Conservation (phyloP, 2,329 filamentous ascomycete genomes). For the Epichloe festucae region DNA sequence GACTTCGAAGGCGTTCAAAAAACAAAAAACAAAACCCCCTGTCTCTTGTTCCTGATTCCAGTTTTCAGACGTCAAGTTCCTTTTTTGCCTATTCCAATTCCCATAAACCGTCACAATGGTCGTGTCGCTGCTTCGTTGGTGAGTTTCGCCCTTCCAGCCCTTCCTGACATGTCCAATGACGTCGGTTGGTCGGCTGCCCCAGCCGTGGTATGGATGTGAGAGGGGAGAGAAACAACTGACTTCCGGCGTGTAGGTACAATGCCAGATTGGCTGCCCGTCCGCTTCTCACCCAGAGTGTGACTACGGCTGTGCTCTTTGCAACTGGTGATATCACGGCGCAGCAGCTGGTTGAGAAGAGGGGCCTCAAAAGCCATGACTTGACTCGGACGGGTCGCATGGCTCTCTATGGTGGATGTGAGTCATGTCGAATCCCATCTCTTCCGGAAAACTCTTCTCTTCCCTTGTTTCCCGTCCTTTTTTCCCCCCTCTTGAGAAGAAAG, state of each 20-base stretch:
- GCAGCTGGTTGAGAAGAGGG: conserved; percentile 75
- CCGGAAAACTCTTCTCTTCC: not conserved
- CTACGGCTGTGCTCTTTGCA: conserved; percentile 83
- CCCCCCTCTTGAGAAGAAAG: too few relatives aligned
- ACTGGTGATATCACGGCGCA: conserved; percentile 86
- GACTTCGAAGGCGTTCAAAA: not conserved
- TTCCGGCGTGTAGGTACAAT: conserved; percentile 59
- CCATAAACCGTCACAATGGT: conserved; percentile 4
- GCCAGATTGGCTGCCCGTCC: conserved; percentile 66
- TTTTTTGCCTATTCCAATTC: not conserved
- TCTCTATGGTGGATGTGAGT: conserved; percentile 62
- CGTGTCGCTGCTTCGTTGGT: conserved; percentile 20
- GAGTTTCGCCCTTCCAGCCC: not conserved
- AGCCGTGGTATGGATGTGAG: not conserved
- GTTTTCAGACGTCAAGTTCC: not conserved
- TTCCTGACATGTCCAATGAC: not conserved
- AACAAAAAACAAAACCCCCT: too few relatives aligned
- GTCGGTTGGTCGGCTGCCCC: not conserved
- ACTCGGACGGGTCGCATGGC: conserved; percentile 66
- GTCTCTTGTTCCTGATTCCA: not conserved
- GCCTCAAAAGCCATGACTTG: conserved; percentile 61
- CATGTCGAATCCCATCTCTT: not conserved
- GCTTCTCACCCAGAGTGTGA: conserved; percentile 79
- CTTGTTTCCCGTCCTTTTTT: not conserved
- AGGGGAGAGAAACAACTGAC: conserved; percentile 5